Evolutionary conservation across 495 filamentous ascomycete species (phyloP), one percentile per base, ranked within the genome.

Genomic region (Talaromyces trachyspermus): DNA sequence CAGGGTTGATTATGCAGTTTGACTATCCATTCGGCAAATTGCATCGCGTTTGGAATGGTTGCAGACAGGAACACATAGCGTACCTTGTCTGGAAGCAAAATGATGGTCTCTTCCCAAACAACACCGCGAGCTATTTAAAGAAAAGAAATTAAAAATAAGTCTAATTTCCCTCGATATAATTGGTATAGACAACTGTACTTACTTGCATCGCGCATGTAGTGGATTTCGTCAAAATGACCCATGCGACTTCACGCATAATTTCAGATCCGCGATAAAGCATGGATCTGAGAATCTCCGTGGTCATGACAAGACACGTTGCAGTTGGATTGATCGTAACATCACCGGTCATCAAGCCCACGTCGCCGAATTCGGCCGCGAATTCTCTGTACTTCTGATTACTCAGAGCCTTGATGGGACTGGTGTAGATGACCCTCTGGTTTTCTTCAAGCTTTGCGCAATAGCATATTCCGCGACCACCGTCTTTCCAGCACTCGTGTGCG

Each of bases 281-380:
- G 5, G 92, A 97, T 38, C 92, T 83, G 54, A 98, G 68, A 86
- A 98, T 98, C 76, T 98, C 92, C 6, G 92, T 98, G 3, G 92
- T 98, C 92, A 98, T 98, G 54, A 98, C 92, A 46, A 98, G 78
- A 65, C 92, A 97, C 30, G 89, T 95, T 33, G 92, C 92, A 2
- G 92, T 96, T 27, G 94, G 94, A 58, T 98, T 98, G 68, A 97
- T 98, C 22, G 92, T 98, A 48, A 94, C 94, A 77, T 98, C 92
- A 55, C 92, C 92, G 3, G 92, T 98, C 92, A 98, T 98, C 50
- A 98, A 72, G 27, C 92, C 92, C 47, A 95, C 92, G 63, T 98
- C 92, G 32, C 89, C 89, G 68, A 98, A 98, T 44, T 95, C 89
- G 26, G 85, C 89, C 29, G 79, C 77, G 64, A 98, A 98, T 63